phyloP scores from a whole-genome alignment of 2,329 filamentous ascomycete species.

The Calycina marina region DNA sequence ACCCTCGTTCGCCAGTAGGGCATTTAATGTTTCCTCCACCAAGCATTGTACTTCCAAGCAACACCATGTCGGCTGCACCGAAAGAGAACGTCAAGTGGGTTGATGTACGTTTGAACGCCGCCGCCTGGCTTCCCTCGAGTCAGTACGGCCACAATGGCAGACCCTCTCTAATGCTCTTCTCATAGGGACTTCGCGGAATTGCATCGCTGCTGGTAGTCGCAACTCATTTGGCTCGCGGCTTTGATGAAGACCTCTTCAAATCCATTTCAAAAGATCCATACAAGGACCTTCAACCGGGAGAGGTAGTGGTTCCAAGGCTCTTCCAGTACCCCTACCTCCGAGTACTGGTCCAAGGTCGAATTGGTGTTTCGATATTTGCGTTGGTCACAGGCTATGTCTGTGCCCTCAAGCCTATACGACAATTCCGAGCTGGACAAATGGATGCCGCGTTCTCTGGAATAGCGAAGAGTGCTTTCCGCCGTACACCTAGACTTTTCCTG shows the following conservation, averaged over 20 bases:
- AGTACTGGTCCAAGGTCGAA: constrained; percentile 43
- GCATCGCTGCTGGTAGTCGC: constrained; percentile 39
- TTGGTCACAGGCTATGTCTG: constrained; percentile 52
- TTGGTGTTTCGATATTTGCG: constrained; percentile 52
- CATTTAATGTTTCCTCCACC: no score
- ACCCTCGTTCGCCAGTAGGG: no score
- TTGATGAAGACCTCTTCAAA: constrained; percentile 34
- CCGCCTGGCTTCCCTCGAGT: not conserved
- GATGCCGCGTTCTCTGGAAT: constrained; percentile 38
- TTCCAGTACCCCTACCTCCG: constrained; percentile 45
- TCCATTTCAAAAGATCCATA: constrained; percentile 24
- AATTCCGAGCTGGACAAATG: constrained; percentile 37
- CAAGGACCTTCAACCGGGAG: constrained; percentile 27
- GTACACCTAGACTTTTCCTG: constrained; percentile 41
- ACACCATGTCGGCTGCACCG: no score
- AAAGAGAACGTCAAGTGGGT: constrained; percentile 42
- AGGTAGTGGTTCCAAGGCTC: constrained; percentile 22
- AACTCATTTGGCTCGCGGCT: constrained; percentile 37
- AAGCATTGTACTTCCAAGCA: no score
- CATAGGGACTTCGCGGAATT: constrained; percentile 39
- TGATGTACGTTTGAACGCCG: constrained; percentile 30
- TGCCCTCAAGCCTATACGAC: constrained; percentile 42
- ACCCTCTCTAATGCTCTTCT: constrained; percentile 2
- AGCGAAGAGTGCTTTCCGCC: constrained; percentile 40
- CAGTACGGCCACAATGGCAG: constrained; percentile 1